These are phyloP conservation scores for Pilasporangium apinafurcum DNA, from an alignment of 352 stramenopile genomes.

Conservation along the genomic window DNA sequence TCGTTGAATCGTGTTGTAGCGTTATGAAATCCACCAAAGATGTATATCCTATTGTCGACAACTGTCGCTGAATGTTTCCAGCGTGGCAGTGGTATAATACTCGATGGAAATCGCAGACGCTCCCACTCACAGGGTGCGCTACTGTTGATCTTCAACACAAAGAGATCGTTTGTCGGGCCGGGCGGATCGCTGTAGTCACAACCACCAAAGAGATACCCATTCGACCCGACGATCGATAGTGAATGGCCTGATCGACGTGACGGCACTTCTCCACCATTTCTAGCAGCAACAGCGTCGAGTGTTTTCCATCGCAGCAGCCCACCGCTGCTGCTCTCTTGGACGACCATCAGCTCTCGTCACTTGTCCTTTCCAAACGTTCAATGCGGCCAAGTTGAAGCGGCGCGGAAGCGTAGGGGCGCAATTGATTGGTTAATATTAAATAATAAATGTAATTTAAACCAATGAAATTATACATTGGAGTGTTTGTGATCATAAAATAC, in stretches of 20 bases:
- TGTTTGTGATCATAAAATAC: too few relatives aligned
- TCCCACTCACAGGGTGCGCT: conserved; percentile 71
- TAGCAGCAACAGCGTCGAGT: conserved; percentile 33
- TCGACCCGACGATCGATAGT: conserved; percentile 87
- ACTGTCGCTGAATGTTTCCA: conserved; percentile 91
- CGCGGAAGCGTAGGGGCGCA: background rate
- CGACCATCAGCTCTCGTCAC: background rate
- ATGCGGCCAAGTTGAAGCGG: background rate
- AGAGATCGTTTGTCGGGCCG: conserved; percentile 91
- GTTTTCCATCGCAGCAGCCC: conserved; percentile 47
- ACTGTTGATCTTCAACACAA: conserved; percentile 86
- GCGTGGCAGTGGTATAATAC: conserved; percentile 32
- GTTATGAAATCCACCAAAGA: conserved; percentile 94
- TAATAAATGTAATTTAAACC: background rate
- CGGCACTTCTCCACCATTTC: conserved; percentile 77
- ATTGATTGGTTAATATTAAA: background rate
- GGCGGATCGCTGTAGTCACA: conserved; percentile 85
- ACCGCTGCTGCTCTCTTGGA: background rate
- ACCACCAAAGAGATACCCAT: conserved; percentile 91
- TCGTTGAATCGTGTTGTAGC: conserved; percentile 90
- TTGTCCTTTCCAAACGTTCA: conserved; percentile 1
- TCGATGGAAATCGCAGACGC: conserved; percentile 34
- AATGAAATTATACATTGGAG: too few relatives aligned
- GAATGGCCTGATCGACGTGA: conserved; percentile 90
- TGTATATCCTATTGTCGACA: conserved; percentile 85